Evolutionary conservation across 2,329 filamentous ascomycete species (phyloP).

Genomic region (Mycosphaerella sp.): DNA sequence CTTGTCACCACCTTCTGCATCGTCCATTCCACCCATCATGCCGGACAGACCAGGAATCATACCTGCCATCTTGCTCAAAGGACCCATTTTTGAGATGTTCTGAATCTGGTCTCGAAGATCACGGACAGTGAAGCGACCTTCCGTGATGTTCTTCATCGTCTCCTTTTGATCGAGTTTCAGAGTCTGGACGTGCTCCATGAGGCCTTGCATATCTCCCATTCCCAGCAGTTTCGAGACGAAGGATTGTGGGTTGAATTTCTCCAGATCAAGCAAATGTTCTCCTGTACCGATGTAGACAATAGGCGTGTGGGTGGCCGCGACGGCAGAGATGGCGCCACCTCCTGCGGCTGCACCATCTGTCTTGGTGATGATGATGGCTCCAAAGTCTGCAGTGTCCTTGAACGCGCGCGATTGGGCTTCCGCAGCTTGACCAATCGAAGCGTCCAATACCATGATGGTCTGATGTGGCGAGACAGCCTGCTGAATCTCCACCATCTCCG

Average conservation of each 20-base stretch:
- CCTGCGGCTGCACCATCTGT: conserved; percentile 93
- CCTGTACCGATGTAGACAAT: conserved; percentile 98
- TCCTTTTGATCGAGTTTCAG: conserved; percentile 96
- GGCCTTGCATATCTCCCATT: conserved; percentile 92
- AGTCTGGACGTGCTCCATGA: conserved; percentile 94
- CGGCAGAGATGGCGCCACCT: conserved; percentile 94
- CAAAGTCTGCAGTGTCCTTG: conserved; percentile 95
- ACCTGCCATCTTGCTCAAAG: conserved; percentile 91
- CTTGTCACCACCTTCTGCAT: conserved; percentile 89
- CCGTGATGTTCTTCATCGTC: conserved; percentile 97
- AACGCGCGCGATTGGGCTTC: conserved; percentile 93
- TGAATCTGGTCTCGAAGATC: conserved; percentile 91
- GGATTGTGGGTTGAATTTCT: conserved; percentile 84
- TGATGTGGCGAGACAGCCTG: conserved; percentile 84
- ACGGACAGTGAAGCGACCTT: conserved; percentile 91
- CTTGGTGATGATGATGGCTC: conserved; percentile 98
- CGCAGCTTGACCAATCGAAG: conserved; percentile 92
- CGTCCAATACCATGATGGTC: conserved; percentile 96
- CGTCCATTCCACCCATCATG: conserved; percentile 94
- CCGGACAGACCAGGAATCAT: conserved; percentile 96
- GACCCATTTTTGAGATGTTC: conserved; percentile 99
- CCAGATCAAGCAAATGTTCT: conserved; percentile 92
- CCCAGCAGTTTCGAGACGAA: conserved; percentile 92
- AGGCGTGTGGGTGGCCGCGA: conserved; percentile 90
- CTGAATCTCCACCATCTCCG: conserved; percentile 97